Percentiles rank a stretch among this genome's conserved stretches.
phyloP scores from a whole-genome alignment of 2,329 filamentous ascomycete genomes.

The Penicillium occitanis region DNA sequence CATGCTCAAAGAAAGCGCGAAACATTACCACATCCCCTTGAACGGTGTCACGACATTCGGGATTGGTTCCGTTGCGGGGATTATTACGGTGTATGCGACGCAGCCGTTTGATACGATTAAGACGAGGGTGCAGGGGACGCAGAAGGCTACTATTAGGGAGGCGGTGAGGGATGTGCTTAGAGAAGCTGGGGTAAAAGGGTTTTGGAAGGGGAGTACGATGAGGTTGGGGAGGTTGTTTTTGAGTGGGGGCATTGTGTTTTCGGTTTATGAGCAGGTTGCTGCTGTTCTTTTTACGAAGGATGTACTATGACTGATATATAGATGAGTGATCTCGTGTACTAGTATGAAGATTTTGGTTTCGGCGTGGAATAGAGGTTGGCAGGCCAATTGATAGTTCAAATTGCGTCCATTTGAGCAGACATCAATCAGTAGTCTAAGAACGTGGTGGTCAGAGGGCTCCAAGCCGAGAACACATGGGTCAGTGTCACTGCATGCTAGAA shows the following conservation, averaged over 20 bases:
- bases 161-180: constrained; percentile 55
- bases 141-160: constrained; percentile 57
- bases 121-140: constrained; percentile 61
- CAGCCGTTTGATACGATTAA: constrained; percentile 53
- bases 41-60: constrained; percentile 58
- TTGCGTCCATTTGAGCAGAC: not conserved
- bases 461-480: not conserved
- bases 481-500: not conserved
- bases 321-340: not conserved
- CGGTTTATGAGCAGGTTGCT: constrained; percentile 60
- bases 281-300: constrained; percentile 19
- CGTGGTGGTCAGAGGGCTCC: not conserved
- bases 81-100: constrained; percentile 52
- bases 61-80: constrained; percentile 61
- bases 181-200: constrained; percentile 60
- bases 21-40: constrained; percentile 48
- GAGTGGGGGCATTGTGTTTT: constrained; percentile 66
- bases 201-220: constrained; percentile 70
- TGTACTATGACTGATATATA: not conserved
- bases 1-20: constrained; percentile 61
- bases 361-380: not conserved
- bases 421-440: not conserved
- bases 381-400: not conserved
- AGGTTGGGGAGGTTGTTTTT: constrained; percentile 63
- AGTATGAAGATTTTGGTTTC: not conserved